A percentile compares a stretch with the other conserved stretches of the same genome.
Conservation (phyloP, 2,329 filamentous ascomycete species). For the Aspergillus chevalieri region DNA sequence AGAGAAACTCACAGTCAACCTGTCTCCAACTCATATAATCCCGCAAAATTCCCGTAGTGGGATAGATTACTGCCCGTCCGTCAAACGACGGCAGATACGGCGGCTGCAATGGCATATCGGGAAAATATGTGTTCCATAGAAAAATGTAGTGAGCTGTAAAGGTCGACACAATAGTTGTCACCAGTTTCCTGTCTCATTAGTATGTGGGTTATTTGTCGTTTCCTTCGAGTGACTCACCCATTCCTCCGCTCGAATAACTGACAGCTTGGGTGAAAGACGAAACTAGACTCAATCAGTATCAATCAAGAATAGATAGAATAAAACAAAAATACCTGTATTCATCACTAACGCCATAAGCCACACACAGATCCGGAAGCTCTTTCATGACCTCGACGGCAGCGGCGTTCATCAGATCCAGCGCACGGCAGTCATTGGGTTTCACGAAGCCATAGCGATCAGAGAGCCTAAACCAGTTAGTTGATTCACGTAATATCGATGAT, state of each 20-base stretch:
- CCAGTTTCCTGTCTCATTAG: conserved; percentile 63
- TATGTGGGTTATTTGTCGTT: background rate
- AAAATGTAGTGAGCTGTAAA: conserved; percentile 89
- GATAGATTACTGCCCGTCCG: conserved; percentile 84
- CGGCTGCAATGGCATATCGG: conserved; percentile 60
- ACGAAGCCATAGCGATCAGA: conserved; percentile 76
- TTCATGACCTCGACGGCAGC: conserved; percentile 79
- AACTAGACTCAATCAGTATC: conserved; percentile 46
- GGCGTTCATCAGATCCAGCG: conserved; percentile 88
- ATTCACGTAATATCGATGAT: background rate
- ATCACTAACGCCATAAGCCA: conserved; percentile 91
- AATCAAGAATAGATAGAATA: background rate
- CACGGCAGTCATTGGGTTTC: conserved; percentile 87
- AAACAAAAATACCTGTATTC: conserved; percentile 58
- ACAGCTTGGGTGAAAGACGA: conserved; percentile 79
- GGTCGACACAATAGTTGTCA: conserved; percentile 83
- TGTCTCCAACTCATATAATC: conserved; percentile 98
- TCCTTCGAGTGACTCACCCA: conserved; percentile 48
- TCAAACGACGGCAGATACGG: conserved; percentile 81
- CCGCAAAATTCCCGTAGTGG: conserved; percentile 69
- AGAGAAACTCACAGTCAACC: conserved; percentile 69
- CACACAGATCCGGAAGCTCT: conserved; percentile 74
- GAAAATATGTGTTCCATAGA: conserved; percentile 71
- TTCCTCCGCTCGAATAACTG: conserved; percentile 77
- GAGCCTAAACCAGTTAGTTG: conserved; percentile 49